A percentile compares a stretch with the other conserved stretches of the same genome.
These are phyloP conservation scores for Saccharum officinarum DNA, from an alignment of 176 grass and related monocot genomes.

Conservation along the genomic window DNA sequence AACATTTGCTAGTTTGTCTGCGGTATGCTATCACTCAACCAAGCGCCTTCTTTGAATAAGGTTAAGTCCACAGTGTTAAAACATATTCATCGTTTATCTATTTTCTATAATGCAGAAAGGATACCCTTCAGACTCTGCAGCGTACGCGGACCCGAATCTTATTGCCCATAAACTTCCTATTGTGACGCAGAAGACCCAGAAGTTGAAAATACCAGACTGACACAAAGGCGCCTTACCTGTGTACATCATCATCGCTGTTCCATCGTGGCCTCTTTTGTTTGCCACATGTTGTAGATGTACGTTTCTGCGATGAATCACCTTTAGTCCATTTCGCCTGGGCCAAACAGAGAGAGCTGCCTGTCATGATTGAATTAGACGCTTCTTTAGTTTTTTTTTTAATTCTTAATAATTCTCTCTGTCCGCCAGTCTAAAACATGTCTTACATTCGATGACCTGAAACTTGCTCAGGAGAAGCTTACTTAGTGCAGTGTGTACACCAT, in stretches of 20 bases:
- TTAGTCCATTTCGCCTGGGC: not conserved
- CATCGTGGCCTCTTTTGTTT: not conserved
- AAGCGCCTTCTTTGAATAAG: not conserved
- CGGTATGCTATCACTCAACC: conserved; percentile 45
- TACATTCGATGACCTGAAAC: not conserved
- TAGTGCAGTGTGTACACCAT: not conserved
- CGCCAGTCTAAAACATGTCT: not conserved
- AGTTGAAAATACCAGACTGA: conserved; percentile 62
- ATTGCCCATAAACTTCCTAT: conserved; percentile 67
- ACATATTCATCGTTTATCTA: not conserved
- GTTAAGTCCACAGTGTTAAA: not conserved
- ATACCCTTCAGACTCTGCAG: conserved; percentile 52
- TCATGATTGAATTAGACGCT: not conserved
- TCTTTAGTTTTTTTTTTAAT: too few species aligned
- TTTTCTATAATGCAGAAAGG: conserved; percentile 63
- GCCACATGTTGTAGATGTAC: conserved; percentile 12
- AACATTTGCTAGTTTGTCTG: conserved; percentile 67
- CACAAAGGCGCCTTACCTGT: not conserved
- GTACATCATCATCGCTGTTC: conserved; percentile 8
- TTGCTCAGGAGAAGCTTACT: not conserved
- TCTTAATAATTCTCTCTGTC: not conserved
- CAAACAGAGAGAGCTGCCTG: not conserved
- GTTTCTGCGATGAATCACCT: not conserved
- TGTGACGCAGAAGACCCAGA: conserved; percentile 67
- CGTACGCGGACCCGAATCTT: conserved; percentile 75